A percentile compares a stretch with the other conserved stretches of the same genome.
Evolutionary conservation across 2,329 filamentous ascomycete species (phyloP).

Genomic region (Clonostachys rhizophaga): DNA sequence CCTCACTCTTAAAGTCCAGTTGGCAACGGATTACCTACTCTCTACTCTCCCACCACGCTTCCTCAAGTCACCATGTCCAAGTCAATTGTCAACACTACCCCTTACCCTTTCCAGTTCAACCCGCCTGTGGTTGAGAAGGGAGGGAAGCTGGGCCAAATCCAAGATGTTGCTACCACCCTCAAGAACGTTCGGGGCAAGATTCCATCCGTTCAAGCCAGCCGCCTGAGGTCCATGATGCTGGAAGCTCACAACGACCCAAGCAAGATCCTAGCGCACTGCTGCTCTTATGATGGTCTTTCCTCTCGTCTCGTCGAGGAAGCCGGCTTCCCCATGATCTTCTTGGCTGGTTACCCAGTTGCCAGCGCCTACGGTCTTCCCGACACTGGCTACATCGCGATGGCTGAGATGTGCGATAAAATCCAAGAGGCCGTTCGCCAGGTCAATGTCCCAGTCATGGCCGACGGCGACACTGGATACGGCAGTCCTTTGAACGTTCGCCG

Average conservation of each 20-base stretch:
- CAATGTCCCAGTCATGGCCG: constrained; percentile 33
- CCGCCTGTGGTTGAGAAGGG: background rate
- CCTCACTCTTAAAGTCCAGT: no score
- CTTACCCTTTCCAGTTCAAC: constrained; percentile 24
- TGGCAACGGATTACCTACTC: no score
- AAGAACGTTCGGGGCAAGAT: constrained; percentile 26
- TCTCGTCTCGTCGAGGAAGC: constrained; percentile 37
- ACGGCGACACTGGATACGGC: constrained; percentile 43
- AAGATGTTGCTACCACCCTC: constrained; percentile 5
- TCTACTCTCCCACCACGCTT: no score
- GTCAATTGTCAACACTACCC: constrained; percentile 19
- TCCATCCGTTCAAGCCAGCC: constrained; percentile 29
- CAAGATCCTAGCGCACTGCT: constrained; percentile 36
- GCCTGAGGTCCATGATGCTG: constrained; percentile 28
- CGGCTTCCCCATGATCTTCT: constrained; percentile 37
- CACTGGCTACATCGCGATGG: constrained; percentile 42
- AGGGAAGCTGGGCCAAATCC: background rate
- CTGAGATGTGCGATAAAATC: constrained; percentile 38
- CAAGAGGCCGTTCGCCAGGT: constrained; percentile 31
- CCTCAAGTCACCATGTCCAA: constrained; percentile 9
- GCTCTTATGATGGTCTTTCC: constrained; percentile 35
- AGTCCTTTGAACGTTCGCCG: constrained; percentile 39
- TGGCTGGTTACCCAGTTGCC: constrained; percentile 34
- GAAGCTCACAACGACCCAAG: constrained; percentile 30
- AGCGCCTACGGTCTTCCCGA: constrained; percentile 35